A percentile compares a stretch with the other conserved stretches of the same genome.
These are phyloP conservation scores for Skeletonema potamos DNA, from an alignment of 108 stramenopile genomes.

Conservation along the genomic window DNA sequence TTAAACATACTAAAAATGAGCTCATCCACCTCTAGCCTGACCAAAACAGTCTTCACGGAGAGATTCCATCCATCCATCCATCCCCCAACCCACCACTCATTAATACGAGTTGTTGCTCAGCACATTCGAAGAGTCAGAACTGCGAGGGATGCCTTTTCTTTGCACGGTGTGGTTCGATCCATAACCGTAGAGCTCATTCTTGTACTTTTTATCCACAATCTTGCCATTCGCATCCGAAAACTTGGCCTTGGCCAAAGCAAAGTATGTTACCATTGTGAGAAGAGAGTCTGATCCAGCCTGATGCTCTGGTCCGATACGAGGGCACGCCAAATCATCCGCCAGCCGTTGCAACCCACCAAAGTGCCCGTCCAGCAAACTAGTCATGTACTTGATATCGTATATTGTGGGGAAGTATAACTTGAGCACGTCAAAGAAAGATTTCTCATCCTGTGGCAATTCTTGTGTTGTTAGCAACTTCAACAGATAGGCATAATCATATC, in stretches of 20 bases:
- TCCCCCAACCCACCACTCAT: not conserved
- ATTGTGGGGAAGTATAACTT: conserved; percentile 96
- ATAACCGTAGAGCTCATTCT: conserved; percentile 90
- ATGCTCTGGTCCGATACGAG: conserved; percentile 97
- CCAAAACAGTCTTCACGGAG: not conserved
- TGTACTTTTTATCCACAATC: conserved; percentile 77
- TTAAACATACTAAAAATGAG: conserved; percentile 1
- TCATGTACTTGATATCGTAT: conserved; percentile 98
- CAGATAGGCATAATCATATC: conserved; percentile 98
- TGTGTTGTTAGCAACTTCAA: conserved; percentile 89
- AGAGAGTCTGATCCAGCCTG: conserved; percentile 98
- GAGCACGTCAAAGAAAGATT: conserved; percentile 91
- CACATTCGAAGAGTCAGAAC: not conserved
- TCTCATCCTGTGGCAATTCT: conserved; percentile 81
- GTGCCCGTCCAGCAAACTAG: conserved; percentile 88
- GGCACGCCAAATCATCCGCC: conserved; percentile 92
- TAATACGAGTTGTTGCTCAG: not conserved
- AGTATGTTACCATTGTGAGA: conserved; percentile 95
- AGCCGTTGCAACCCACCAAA: conserved; percentile 93
- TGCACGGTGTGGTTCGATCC: conserved; percentile 84
- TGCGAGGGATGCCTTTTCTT: not conserved
- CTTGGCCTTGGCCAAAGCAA: conserved; percentile 84
- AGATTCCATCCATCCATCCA: not conserved
- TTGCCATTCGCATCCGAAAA: conserved; percentile 59
- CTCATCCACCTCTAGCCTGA: not conserved